A percentile compares a stretch with the other conserved stretches of the same genome.
Conservation (phyloP, 192 early-diverging fungal genomes). For the Podila horticola region DNA sequence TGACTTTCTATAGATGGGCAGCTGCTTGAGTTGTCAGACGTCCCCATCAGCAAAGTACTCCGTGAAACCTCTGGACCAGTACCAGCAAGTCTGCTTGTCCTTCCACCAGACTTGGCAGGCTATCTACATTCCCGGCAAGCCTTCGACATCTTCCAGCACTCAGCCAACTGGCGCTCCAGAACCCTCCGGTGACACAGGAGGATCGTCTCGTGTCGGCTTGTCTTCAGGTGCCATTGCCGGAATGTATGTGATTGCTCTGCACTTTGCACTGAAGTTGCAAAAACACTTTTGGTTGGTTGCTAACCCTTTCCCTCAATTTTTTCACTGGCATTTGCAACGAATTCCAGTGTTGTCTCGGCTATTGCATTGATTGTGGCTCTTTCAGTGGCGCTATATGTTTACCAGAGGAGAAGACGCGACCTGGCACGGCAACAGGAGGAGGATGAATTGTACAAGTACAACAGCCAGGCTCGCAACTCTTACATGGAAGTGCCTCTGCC, state of each 20-base stretch:
- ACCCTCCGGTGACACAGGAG: not conserved
- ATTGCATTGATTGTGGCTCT: slow-evolving; percentile 41
- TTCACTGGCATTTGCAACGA: not conserved
- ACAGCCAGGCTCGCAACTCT: not conserved
- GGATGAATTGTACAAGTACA: slow-evolving; percentile 5
- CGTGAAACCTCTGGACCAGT: not conserved
- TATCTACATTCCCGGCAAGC: not conserved
- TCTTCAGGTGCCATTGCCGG: not conserved
- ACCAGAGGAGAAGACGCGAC: slow-evolving; percentile 20
- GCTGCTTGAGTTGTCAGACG: not conserved
- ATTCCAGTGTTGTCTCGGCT: slow-evolving; percentile 22
- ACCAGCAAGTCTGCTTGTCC: not conserved
- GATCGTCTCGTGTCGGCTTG: not conserved
- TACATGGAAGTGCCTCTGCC: not conserved
- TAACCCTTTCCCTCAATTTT: not conserved
- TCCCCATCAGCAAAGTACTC: not conserved
- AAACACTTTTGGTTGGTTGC: not conserved
- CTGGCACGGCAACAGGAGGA: not conserved
- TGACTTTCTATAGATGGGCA: not conserved
- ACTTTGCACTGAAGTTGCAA: not conserved
- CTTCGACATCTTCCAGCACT: not conserved
- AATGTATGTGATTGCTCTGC: not conserved
- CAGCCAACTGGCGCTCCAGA: not conserved
- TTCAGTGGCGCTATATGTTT: slow-evolving; percentile 38
- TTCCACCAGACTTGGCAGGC: not conserved